A percentile compares a stretch with the other conserved stretches of the same genome.
phyloP scores from a whole-genome alignment of 2,329 filamentous ascomycete species.

The Bisporella sp. region DNA sequence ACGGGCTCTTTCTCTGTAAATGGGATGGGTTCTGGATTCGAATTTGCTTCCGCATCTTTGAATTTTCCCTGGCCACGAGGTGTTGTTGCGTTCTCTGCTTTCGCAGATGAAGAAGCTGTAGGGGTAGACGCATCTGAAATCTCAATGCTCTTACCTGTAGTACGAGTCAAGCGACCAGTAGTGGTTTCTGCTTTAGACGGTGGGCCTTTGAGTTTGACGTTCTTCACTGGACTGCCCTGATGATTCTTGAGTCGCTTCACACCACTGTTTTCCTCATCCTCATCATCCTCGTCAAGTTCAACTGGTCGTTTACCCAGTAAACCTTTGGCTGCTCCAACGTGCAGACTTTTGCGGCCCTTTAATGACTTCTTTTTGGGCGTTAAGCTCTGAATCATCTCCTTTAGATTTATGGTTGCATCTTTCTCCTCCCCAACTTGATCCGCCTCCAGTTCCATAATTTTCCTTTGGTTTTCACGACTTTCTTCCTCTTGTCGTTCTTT shows the following conservation, averaged over 20 bases:
- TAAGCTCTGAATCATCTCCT: constrained; percentile 70
- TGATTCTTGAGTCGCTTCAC: constrained; percentile 66
- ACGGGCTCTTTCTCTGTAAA: constrained; percentile 35
- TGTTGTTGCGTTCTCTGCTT: constrained; percentile 41
- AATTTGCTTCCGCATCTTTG: constrained; percentile 39
- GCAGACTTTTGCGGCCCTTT: constrained; percentile 67
- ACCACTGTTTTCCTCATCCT: constrained; percentile 52
- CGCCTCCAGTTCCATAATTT: constrained; percentile 45
- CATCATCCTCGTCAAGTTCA: constrained; percentile 60
- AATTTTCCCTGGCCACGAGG: constrained; percentile 50
- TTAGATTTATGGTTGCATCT: constrained; percentile 60
- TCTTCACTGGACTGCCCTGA: constrained; percentile 72
- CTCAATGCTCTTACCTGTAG: constrained; percentile 41
- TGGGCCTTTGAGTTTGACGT: constrained; percentile 61
- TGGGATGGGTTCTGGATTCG: constrained; percentile 34
- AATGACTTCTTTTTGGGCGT: constrained; percentile 66
- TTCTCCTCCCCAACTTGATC: constrained; percentile 44
- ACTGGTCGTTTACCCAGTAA: constrained; percentile 67
- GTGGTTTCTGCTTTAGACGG: constrained; percentile 60
- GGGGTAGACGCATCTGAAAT: constrained; percentile 33
- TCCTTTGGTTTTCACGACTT: constrained; percentile 53
- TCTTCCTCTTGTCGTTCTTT: constrained; percentile 54
- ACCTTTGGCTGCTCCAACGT: constrained; percentile 66
- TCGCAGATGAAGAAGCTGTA: constrained; percentile 40
- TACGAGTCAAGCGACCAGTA: constrained; percentile 51